Base-by-base conservation (phyloP, 345 rosid genomes). In the Linum lewisii region DNA sequence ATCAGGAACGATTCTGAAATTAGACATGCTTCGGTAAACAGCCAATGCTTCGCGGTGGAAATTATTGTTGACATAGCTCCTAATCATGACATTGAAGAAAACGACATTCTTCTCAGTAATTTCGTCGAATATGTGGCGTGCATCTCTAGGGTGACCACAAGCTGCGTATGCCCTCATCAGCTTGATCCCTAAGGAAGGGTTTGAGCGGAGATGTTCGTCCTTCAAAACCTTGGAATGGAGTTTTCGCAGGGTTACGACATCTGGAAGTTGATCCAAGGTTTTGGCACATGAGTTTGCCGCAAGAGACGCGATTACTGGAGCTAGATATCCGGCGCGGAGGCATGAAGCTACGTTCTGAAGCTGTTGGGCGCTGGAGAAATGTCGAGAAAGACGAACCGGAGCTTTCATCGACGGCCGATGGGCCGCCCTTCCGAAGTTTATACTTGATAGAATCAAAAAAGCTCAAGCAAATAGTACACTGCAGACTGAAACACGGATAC, bases 61-160 rank as follows among this genome's bases (percentile, higher is more conserved):
- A 51, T 67, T 63, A 38, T 81, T 82, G 67, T 72, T 83, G 21
- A 79, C 84, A 44, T 78, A 84, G 68, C 92, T 82, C 71, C 95
- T 78, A 18, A 87, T 87, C 87, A 82, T 79, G 36, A 84, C 95
- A 66, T 87, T 82, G 23, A 81, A 69, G 68, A 87, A 75, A 57
- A 87, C 81, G 5, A 82, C 82, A 55, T 82, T 84, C 74, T 80
- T 81, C 15, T 78, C 78, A 18, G 85, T 62, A 71, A 76, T 84
- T 82, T 74, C 80, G 21, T 81, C 95, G 77, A 87, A 87, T 69
- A 84, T 26, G 38, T 75, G 79, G 77, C 87, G 92, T 50, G 87
- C 65, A 57, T 60, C 23, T 1, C 26, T n/a, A 6, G 82, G 75
- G 58, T 78, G 78, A 4, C 81, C 84, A 3, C 70, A 5, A 59